Percentiles rank a stretch among this genome's conserved stretches.
These are phyloP conservation scores for Cylindricascospora bacillispora DNA, from an alignment of 1,139 yeast species.

Conservation along the genomic window DNA sequence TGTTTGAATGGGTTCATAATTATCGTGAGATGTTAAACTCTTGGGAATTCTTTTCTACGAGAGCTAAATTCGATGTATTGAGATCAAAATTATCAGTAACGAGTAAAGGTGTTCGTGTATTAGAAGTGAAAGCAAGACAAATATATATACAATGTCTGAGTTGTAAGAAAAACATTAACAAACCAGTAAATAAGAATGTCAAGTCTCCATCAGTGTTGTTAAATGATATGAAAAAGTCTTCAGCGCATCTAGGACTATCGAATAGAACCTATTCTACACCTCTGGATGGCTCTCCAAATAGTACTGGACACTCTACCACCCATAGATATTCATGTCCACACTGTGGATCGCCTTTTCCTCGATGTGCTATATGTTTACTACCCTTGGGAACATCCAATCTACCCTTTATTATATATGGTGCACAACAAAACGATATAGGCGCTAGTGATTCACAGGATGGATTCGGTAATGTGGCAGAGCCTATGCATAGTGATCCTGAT, in stretches of 20 bases:
- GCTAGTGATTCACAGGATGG: slow-evolving; percentile 1
- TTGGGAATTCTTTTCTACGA: slow-evolving; percentile 64
- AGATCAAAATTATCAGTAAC: slow-evolving; percentile 53
- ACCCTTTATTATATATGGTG: slow-evolving; percentile 26
- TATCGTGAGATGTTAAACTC: slow-evolving; percentile 69
- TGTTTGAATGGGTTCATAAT: slow-evolving; percentile 64
- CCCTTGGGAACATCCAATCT: slow-evolving; percentile 59
- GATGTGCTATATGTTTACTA: slow-evolving; percentile 80
- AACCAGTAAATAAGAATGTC: slow-evolving; percentile 9
- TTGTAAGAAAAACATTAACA: slow-evolving; percentile 61
- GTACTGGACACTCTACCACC: too few relatives aligned
- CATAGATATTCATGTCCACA: slow-evolving; percentile 51
- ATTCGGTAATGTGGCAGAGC: neutral
- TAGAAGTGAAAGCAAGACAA: slow-evolving; percentile 54
- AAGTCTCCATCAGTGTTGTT: slow-evolving; percentile 2
- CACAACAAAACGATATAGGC: slow-evolving; percentile 3
- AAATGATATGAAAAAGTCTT: slow-evolving; percentile 3
- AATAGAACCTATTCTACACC: too few relatives aligned
- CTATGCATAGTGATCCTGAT: slow-evolving; percentile 1
- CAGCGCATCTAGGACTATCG: slow-evolving; percentile 1
- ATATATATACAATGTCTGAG: slow-evolving; percentile 67
- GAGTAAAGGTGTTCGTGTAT: slow-evolving; percentile 35
- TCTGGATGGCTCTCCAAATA: too few relatives aligned
- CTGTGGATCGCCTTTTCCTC: slow-evolving; percentile 81
- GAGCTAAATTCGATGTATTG: slow-evolving; percentile 80